Evolutionary conservation across 805 yeast species (phyloP), one percentile per base, ranked within the genome.

Genomic region (Starmerella vitae): DNA sequence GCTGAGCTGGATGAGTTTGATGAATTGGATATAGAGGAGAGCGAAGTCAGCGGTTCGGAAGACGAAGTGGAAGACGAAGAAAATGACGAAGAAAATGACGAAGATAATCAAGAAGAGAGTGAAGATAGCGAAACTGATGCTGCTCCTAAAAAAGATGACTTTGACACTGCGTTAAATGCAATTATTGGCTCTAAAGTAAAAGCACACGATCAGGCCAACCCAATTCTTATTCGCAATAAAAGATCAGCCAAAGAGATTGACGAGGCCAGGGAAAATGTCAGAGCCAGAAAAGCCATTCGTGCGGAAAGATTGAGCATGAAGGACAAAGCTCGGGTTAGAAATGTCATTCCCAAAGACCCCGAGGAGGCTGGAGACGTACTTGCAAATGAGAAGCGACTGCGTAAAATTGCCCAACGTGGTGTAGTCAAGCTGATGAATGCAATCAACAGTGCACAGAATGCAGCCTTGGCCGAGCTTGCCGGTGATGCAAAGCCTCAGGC

Each of bases 201-300:
- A 57, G 93, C 94, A 0, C 80, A 88, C 52, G 84, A 80, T 54
- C 69, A 96, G 54, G 71, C 71, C 33, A 94, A 86, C 57, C 98
- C 98, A 3, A 82, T 88, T 40, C 68, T 88, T 61, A 86, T 88
- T 6, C 75, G 97, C 61, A 66, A 72, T 19, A 80, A 81, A 53
- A 80, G 78, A 48, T 66, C 70, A 30, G 71, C 76, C 0, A 78
- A 76, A 60, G 76, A 81, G 48, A 68, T 80, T 41, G 95, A 86
- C 50, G 70, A 76, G 24, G 83, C 81, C 37, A 81, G 79, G 53
- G 64, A 91, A 33, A 96, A 88, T 51, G 71, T 73, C 43, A 81
- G 84, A 57, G 97, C 95, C 9, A 76, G 73, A 52, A 68, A 78
- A 48, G 72, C 76, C 17, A 45, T 88, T 14, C 59, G 73, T 12